These are phyloP conservation scores for Papiliotrema nemorosa DNA, from an alignment of 1,284 basidiomycete species.

Conservation along the genomic window DNA sequence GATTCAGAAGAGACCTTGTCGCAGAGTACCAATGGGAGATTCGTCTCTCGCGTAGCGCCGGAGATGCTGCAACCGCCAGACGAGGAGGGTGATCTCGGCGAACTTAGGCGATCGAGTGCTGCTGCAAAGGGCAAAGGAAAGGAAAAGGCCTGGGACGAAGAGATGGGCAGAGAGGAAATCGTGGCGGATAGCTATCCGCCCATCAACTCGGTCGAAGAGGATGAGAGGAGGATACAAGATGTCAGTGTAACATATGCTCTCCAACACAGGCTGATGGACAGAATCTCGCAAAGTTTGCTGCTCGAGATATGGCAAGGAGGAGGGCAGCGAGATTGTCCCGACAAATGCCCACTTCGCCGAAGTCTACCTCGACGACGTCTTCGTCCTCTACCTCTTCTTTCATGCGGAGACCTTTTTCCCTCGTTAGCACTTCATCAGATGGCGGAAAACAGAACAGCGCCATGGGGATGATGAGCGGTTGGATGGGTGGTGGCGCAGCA, in stretches of 20 bases:
- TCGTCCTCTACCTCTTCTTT: conserved; percentile 11
- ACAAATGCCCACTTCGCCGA: conserved; percentile 20
- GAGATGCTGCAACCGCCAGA: neutral
- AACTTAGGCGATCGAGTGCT: conserved; percentile 2
- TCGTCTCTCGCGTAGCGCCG: no score
- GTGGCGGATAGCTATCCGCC: conserved; percentile 34
- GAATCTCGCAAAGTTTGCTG: conserved; percentile 46
- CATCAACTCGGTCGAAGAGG: conserved; percentile 38
- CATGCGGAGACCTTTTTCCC: conserved; percentile 4
- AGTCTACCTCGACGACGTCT: conserved; percentile 13
- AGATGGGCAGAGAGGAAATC: conserved; percentile 16
- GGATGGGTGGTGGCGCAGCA: conserved; percentile 1
- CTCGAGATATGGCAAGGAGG: conserved; percentile 41
- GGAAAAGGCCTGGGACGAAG: conserved; percentile 30
- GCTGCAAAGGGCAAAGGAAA: conserved; percentile 16
- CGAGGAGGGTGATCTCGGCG: conserved; percentile 4
- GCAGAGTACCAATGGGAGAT: no score
- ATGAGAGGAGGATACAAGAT: conserved; percentile 44
- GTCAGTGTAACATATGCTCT: conserved; percentile 21
- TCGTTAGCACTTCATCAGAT: neutral
- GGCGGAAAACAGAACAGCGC: conserved; percentile 11
- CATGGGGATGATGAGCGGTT: conserved; percentile 7
- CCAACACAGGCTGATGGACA: conserved; percentile 7
- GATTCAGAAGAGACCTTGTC: neutral
- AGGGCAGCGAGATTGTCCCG: conserved; percentile 37